Base-by-base conservation (phyloP, 1,284 basidiomycete species). In the Cryptococcus floricola region DNA sequence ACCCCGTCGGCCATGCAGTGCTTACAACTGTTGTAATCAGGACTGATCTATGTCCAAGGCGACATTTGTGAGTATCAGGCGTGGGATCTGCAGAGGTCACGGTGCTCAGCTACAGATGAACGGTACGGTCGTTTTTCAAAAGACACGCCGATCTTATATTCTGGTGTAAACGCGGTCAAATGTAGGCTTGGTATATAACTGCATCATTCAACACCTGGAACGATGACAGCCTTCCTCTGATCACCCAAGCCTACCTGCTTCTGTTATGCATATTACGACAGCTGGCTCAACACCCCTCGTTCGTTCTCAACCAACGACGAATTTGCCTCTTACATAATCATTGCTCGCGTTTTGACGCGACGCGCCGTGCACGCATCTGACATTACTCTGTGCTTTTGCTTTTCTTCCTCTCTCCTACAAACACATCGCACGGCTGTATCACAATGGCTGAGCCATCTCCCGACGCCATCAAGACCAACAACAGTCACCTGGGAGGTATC, bases 401-500 rank as follows among this genome's bases (percentile, higher is more conserved):
- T 31, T 39, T n/a, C 41, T 2, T 18, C 8, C 25, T 34, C 23
- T 19, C 39, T 48, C 16, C 44, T 12, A 51, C 12, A 38, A 37
- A 14, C 13, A 9, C 25, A 18, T 34, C n/a, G 25, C 18, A 41
- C 14, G 28, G 14, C 5, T 46, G 46, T 38, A 25, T 8, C 49
- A 66, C 16, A 45, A 74, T 73, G 70, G 63, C 64, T 28, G 66
- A 70, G 50, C 61, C 69, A 34, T 52, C 59, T 5, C 52, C 65
- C 39, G 66, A 63, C 42, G 59, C 64, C 19, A 63, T 76, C 50
- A 50, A 47, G 4, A 65, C 67, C 12, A 39, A 59, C 5, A 69
- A 67, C 48, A 71, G 68, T 38, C 80, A 81, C 62, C 67, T 76
- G 2, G 63, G 65, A 16, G 80, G 80, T 4, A 56, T 75, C 23